These are phyloP conservation scores for Penicillium riverlandense DNA, from an alignment of 495 filamentous ascomycete genomes.

Conservation along the genomic window DNA sequence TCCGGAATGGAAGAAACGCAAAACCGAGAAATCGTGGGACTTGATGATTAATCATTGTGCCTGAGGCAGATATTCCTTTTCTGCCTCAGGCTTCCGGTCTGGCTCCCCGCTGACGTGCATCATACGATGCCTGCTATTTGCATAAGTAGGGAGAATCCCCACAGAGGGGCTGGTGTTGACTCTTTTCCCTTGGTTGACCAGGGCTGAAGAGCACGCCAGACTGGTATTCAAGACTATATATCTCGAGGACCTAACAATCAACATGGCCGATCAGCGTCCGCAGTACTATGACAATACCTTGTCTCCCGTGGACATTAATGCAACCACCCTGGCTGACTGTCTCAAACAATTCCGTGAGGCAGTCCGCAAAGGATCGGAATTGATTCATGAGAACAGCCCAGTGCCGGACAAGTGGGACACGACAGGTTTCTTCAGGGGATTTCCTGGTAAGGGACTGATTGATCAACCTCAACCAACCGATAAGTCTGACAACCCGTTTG, in stretches of 20 bases:
- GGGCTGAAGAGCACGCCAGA: constrained; percentile 8
- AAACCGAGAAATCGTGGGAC: constrained; percentile 27
- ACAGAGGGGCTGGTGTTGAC: too few species aligned
- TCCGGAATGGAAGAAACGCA: constrained; percentile 37
- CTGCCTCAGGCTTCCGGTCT: not conserved
- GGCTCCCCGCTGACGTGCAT: too few species aligned
- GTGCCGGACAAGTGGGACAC: constrained; percentile 16
- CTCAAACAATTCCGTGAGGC: constrained; percentile 23
- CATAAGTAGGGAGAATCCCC: too few species aligned
- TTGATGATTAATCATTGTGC: constrained; percentile 10
- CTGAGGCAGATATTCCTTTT: not conserved
- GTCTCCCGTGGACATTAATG: constrained; percentile 7
- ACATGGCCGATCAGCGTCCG: constrained; percentile 17
- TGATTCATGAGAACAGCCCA: constrained; percentile 16
- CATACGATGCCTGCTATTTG: too few species aligned
- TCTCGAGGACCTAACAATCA: not conserved
- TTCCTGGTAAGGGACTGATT: constrained; percentile 17
- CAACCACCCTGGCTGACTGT: constrained; percentile 6
- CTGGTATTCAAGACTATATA: not conserved
- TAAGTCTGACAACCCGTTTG: not conserved
- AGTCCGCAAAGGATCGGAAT: constrained; percentile 18
- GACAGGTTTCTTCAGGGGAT: constrained; percentile 22
- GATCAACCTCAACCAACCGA: not conserved
- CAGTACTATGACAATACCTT: constrained; percentile 21
- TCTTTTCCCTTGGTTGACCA: not conserved